Base-by-base conservation (phyloP, 2,329 filamentous ascomycete species). In the Periconia sp. region DNA sequence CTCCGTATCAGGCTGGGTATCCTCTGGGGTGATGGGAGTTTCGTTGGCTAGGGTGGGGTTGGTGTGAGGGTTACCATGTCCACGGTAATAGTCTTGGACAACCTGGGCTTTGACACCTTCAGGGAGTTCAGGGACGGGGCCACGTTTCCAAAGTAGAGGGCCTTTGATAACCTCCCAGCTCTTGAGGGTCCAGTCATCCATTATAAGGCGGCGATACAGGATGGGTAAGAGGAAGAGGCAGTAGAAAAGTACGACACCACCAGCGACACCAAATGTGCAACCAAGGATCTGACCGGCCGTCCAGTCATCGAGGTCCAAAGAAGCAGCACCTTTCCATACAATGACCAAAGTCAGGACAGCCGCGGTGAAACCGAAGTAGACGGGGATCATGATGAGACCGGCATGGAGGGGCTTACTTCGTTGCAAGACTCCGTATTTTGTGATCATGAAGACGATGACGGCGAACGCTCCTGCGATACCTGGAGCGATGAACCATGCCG, bases 401-500 rank as follows among this genome's bases (percentile, higher is more conserved):
- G 75, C 80, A 64, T 76, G 76, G 48, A 81, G 77, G 0, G 83
- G 82, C 61, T 83, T 80, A 17, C 70, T 75, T 45, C 82, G 79
- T 35, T 81, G 70, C 68, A 85, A 78, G 33, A 85, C 81, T 49
- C 73, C 76, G 59, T 82, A 84, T 63, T 85, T 85, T 50, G 81
- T 84, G 61, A 81, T 71, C 40, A 77, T 63, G 73, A 85, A 85
- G 67, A 85, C 77, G 64, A 78, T 72, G 42, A 83, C 74, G 50
- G 71, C 82, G 49, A 86, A 86, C 52, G 57, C 49, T 19, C 74
- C 85, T 0, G 84, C 72, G 14, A 86, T 76, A 50, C 78, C 77
- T 1, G 84, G 84, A 1, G 84, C 83, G 56, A 86, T 83, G 58
- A 81, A 77, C 83, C 84, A 85, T 11, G 82, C 83, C 15, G 85